Percentiles rank a stretch among this genome's conserved stretches.
phyloP scores from a whole-genome alignment of 257 asterid species.

The Nicotiana obtusifolia region DNA sequence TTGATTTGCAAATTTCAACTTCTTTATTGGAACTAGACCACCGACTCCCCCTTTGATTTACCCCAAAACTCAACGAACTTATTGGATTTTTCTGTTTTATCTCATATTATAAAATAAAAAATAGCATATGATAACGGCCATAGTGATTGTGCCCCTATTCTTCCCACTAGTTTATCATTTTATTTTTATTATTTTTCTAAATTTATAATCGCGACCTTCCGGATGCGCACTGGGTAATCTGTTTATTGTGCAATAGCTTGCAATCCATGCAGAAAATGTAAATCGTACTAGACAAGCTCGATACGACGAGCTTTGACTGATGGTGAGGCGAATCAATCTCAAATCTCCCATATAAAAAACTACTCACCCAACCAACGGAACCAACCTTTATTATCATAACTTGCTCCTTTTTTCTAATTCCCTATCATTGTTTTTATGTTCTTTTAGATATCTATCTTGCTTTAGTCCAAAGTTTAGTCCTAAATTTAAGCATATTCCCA shows the following conservation, averaged over 20 bases:
- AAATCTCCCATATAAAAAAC: no score
- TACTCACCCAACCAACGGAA: no score
- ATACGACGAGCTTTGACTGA: no score
- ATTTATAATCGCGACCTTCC: rapidly evolving
- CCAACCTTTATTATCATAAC: background rate
- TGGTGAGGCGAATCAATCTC: no score
- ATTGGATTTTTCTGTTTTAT: slow-evolving; percentile 4
- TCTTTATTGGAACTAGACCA: slow-evolving; percentile 19
- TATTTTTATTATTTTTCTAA: no score
- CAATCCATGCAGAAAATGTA: rapidly evolving
- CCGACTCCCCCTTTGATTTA: slow-evolving; percentile 12
- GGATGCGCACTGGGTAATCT: no score
- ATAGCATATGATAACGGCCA: background rate
- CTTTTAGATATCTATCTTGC: background rate
- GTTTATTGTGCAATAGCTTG: rapidly evolving
- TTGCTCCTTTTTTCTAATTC: background rate
- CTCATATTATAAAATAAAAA: background rate
- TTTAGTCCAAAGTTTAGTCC: background rate
- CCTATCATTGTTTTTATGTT: background rate
- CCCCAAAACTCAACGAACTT: slow-evolving; percentile 17
- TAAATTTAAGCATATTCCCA: background rate
- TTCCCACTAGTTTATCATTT: background rate
- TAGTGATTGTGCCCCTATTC: background rate
- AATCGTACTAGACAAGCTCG: rapidly evolving
- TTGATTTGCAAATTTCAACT: background rate